Conservation (phyloP, 2,329 filamentous ascomycete species). For the Verticillium tricorpus region DNA sequence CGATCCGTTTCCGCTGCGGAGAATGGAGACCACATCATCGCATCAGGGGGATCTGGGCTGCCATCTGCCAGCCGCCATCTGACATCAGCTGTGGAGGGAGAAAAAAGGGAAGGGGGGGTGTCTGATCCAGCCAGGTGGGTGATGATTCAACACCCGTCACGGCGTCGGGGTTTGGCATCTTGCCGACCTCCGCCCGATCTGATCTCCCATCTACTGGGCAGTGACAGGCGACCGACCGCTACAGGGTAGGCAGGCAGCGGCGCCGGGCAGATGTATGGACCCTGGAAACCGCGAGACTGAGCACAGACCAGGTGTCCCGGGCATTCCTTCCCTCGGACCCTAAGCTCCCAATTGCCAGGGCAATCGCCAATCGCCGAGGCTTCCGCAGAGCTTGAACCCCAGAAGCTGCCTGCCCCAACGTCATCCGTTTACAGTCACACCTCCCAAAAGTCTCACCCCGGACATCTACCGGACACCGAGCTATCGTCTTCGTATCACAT, state of each 20-base stretch:
- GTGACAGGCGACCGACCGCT: no score
- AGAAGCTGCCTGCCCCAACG: neutral
- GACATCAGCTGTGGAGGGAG: neutral
- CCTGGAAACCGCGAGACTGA: neutral
- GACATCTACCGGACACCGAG: neutral
- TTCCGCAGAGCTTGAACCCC: neutral
- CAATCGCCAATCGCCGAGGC: neutral
- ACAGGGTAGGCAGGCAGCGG: neutral
- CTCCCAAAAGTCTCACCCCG: neutral
- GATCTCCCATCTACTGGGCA: neutral
- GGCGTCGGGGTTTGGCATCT: neutral
- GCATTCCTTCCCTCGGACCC: neutral
- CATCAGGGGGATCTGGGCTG: no score
- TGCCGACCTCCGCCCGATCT: neutral
- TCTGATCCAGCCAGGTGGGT: neutral
- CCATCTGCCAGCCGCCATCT: neutral
- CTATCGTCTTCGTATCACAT: neutral
- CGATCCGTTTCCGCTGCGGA: neutral
- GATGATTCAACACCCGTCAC: neutral
- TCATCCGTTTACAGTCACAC: neutral
- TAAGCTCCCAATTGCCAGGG: neutral
- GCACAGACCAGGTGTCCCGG: neutral
- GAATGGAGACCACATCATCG: neutral
- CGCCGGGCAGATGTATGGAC: neutral
- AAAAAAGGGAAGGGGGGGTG: neutral